A percentile compares a stretch with the other conserved stretches of the same genome.
These are phyloP conservation scores for Kazachstania taianensis DNA, from an alignment of 805 yeast genomes.

Conservation along the genomic window DNA sequence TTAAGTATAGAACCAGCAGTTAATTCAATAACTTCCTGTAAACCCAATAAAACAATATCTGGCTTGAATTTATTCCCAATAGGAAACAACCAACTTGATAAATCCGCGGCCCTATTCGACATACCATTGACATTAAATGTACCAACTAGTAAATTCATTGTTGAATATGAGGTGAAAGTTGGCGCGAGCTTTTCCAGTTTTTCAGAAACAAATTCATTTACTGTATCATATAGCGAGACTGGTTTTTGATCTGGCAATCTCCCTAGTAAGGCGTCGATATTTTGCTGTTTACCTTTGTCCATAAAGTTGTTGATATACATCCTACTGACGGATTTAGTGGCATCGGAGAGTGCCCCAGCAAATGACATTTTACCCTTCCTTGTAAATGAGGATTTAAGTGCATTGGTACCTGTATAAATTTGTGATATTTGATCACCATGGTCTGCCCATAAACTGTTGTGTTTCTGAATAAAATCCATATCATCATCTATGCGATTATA, in stretches of 20 bases:
- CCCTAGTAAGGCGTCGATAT: conserved; percentile 80
- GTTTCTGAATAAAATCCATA: conserved; percentile 55
- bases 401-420: conserved; percentile 96
- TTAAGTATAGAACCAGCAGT: conserved; percentile 83
- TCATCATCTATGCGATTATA: conserved; percentile 22
- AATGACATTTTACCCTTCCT: conserved; percentile 92
- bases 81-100: conserved; percentile 75
- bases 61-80: conserved; percentile 46
- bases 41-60: conserved; percentile 75
- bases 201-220: conserved; percentile 64
- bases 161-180: conserved; percentile 50
- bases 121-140: conserved; percentile 84
- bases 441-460: conserved; percentile 91
- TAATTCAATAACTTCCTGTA: conserved; percentile 89
- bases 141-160: conserved; percentile 63
- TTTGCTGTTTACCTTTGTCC: conserved; percentile 78
- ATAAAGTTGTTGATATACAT: conserved; percentile 92
- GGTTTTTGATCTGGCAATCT: conserved; percentile 57
- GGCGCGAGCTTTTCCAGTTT: conserved; percentile 35
- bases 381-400: conserved; percentile 86
- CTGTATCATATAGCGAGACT: conserved; percentile 76
- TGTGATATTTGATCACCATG: conserved; percentile 95
- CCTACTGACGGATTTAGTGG: conserved; percentile 88
- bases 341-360: conserved; percentile 93
- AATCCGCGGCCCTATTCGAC: conserved; percentile 40